Evolutionary conservation across 2,329 filamentous ascomycete species (phyloP).

Genomic region (Ophiobolus disseminans): DNA sequence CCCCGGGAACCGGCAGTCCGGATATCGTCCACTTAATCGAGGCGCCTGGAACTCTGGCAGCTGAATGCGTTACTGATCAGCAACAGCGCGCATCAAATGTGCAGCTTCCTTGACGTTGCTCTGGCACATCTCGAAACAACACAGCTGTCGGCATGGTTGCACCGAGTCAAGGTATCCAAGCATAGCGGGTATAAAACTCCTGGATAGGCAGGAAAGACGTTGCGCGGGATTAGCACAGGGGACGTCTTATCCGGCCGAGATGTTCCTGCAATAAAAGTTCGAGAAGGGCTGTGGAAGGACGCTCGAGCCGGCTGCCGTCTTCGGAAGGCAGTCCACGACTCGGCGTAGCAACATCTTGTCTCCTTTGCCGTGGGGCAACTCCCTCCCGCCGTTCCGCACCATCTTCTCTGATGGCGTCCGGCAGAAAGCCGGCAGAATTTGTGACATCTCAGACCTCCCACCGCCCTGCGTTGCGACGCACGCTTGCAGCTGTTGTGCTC

Average conservation of each 20-base stretch:
- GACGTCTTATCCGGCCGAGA: conserved; percentile 11
- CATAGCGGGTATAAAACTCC: conserved; percentile 5
- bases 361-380: conserved; percentile 7
- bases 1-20: conserved; percentile 31
- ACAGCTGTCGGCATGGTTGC: conserved; percentile 1
- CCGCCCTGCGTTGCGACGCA: conserved; percentile 13
- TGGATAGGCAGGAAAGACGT: conserved; percentile 10
- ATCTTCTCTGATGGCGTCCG: conserved; percentile 20
- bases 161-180: neutral
- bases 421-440: conserved; percentile 28
- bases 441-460: conserved; percentile 24
- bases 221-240: conserved; percentile 11
- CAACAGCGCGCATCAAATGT: conserved; percentile 10
- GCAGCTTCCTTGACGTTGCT: conserved; percentile 1
- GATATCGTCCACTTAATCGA: conserved; percentile 22
- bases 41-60: conserved; percentile 22
- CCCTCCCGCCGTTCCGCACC: conserved; percentile 20
- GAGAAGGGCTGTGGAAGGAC: conserved; percentile 36
- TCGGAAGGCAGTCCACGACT: conserved; percentile 16
- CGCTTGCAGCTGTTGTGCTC: conserved; percentile 21
- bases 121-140: neutral
- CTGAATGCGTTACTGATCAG: conserved; percentile 14
- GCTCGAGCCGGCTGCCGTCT: conserved; percentile 33
- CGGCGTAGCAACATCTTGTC: neutral
- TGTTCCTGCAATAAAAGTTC: conserved; percentile 31